Percentiles rank a stretch among this genome's conserved stretches.
These are phyloP conservation scores for Chlamydomonas schloesseri DNA, from an alignment of 139 green algal species.

Conservation along the genomic window DNA sequence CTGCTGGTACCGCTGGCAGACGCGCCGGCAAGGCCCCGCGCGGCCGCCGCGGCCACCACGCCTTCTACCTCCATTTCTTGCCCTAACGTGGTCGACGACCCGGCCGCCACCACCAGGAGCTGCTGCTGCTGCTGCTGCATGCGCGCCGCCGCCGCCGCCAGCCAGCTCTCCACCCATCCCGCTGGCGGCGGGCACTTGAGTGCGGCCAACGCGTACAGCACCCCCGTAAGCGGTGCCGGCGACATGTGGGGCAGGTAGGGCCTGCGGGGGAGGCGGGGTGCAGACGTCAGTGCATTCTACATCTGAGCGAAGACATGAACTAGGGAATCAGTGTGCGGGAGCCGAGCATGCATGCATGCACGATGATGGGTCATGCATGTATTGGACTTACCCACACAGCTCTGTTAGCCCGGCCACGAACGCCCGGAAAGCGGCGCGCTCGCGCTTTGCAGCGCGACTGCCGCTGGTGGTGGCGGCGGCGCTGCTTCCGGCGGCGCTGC, in stretches of 20 bases:
- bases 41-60: not conserved
- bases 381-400: not conserved
- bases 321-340: no score
- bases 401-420: not conserved
- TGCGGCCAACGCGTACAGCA: not conserved
- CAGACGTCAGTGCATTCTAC: not conserved
- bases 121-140: not conserved
- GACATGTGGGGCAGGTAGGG: not conserved
- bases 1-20: no score
- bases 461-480: no score
- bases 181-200: not conserved
- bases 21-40: no score
- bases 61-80: no score
- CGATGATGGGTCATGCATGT: no score
- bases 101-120: no score
- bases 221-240: not conserved
- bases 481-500: no score
- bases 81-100: no score
- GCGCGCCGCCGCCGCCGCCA: not conserved
- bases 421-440: constrained; percentile 1
- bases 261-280: not conserved
- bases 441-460: not conserved
- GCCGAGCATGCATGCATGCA: not conserved
- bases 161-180: constrained; percentile 7
- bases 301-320: no score